Conservation (phyloP, 495 filamentous ascomycete species). For the Cenococcum geophilum region DNA sequence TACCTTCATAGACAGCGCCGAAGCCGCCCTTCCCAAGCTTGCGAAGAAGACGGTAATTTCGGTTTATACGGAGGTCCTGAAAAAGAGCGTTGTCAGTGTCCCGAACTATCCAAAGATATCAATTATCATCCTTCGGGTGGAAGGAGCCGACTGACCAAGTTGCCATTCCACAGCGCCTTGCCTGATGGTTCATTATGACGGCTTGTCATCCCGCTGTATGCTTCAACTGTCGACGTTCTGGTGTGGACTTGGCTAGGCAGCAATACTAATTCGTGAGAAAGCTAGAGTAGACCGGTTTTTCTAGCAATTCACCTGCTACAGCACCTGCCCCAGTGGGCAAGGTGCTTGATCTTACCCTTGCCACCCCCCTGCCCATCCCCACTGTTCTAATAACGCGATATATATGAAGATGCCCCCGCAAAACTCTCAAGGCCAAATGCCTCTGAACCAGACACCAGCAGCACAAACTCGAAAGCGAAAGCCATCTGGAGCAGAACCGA, state of each 20-base stretch:
- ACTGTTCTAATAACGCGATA: not conserved
- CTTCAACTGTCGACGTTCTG: too few species aligned
- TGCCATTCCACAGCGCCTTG: not conserved
- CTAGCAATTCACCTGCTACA: too few species aligned
- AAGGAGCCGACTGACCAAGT: too few species aligned
- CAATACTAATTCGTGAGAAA: too few species aligned
- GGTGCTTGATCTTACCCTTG: too few species aligned
- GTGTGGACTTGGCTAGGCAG: too few species aligned
- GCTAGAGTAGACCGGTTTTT: too few species aligned
- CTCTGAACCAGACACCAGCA: not conserved
- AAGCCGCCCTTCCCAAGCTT: not conserved
- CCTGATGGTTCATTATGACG: not conserved
- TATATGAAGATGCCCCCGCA: not conserved
- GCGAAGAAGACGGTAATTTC: not conserved
- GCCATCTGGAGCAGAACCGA: slow-evolving; percentile 14
- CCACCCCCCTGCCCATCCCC: too few species aligned
- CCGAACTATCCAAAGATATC: too few species aligned
- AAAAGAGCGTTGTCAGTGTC: too few species aligned
- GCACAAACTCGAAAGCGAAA: slow-evolving; percentile 19
- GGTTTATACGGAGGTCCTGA: not conserved
- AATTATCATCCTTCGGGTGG: not conserved
- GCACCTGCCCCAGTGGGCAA: too few species aligned
- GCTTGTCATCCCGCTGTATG: too few species aligned
- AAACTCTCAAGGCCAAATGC: not conserved
- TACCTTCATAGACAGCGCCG: slow-evolving; percentile 4